Evolutionary conservation across 495 filamentous ascomycete genomes (phyloP), one percentile per base, ranked within the genome.

Genomic region (Talaromyces trachyspermus): DNA sequence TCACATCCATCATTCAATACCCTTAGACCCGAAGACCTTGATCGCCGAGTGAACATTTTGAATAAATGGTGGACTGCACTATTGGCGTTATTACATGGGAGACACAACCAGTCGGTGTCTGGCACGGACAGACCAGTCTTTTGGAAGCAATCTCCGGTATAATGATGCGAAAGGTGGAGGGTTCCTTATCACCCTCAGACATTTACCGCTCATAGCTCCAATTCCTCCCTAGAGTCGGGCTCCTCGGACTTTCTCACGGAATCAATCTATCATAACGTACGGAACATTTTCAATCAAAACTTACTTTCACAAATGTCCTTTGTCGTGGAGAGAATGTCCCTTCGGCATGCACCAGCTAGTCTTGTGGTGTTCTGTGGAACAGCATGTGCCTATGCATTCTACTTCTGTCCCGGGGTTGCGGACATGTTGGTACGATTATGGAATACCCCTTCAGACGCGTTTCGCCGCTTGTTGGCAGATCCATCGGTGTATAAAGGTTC

Each of bases 11-110:
- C 86, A 4, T 84, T 79, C 51, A 74, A 70, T 52, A 75, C 73
- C 40, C 62, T 90, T 20, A 68, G 78, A 24, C 74, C 88, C 5
- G 92, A 96, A 70, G 89, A 95, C 59, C 63, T 97, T 33, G 92
- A 98, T 49, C 79, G 87, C 27, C 75, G 92, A 47, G 77, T 86
- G 4, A 80, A 80, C 29, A 85, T 94, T 27, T 69, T 97, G 33
- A 89, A 95, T 56, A 92, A 88, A 59, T 98, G 92, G 92, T 98
- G 92, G 92, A 87, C 78, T 29, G 90, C 84, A 6, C 74, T 98
- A 37, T 65, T 97, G 35, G 88, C 90, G 48, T 81, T 95, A 72
- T 75, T 96, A 35, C 82, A 89, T 56, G 84, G 83, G 53, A 80
- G 75, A 51, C 71, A 85, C 53, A 81, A 83, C 50, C 76, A 84